A percentile compares a stretch with the other conserved stretches of the same genome.
These are phyloP conservation scores for Tremella yokohamensis DNA, from an alignment of 768 basidiomycete genomes.

Conservation along the genomic window DNA sequence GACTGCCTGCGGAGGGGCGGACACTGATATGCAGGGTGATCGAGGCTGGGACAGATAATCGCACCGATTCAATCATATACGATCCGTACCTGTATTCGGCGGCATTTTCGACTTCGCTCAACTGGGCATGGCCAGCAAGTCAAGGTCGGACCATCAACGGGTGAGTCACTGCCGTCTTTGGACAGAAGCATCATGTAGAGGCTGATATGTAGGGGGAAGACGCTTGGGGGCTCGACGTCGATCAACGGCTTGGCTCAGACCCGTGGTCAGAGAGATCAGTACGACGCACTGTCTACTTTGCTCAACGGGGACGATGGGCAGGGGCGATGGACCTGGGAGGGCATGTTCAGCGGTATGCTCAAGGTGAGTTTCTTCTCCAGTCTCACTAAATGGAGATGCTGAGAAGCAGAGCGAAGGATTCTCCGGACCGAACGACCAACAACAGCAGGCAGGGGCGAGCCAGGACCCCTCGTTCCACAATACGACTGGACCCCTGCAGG, in stretches of 20 bases:
- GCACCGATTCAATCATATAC: slow-evolving; percentile 6
- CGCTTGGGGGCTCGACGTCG: slow-evolving; percentile 45
- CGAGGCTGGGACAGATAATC: slow-evolving; percentile 43
- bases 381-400: not conserved
- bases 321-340: slow-evolving; percentile 53
- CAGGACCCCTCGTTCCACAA: slow-evolving; percentile 58
- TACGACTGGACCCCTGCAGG: slow-evolving; percentile 58
- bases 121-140: slow-evolving; percentile 4
- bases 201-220: slow-evolving; percentile 39
- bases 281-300: slow-evolving; percentile 43
- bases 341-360: slow-evolving; percentile 50
- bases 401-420: slow-evolving; percentile 32
- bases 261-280: slow-evolving; percentile 1
- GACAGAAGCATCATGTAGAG: slow-evolving; percentile 23
- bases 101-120: slow-evolving; percentile 1
- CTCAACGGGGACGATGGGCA: slow-evolving; percentile 43
- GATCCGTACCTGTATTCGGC: slow-evolving; percentile 2
- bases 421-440: slow-evolving; percentile 32
- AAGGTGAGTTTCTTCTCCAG: slow-evolving; percentile 29
- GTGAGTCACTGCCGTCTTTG: slow-evolving; percentile 14
- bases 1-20: not conserved
- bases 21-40: slow-evolving; percentile 27
- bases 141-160: slow-evolving; percentile 7
- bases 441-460: slow-evolving; percentile 43
- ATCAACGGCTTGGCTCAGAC: slow-evolving; percentile 48